A percentile compares a stretch with the other conserved stretches of the same genome.
These are phyloP conservation scores for Tardiomyces digboiensis DNA, from an alignment of 1,139 yeast genomes.

Conservation along the genomic window DNA sequence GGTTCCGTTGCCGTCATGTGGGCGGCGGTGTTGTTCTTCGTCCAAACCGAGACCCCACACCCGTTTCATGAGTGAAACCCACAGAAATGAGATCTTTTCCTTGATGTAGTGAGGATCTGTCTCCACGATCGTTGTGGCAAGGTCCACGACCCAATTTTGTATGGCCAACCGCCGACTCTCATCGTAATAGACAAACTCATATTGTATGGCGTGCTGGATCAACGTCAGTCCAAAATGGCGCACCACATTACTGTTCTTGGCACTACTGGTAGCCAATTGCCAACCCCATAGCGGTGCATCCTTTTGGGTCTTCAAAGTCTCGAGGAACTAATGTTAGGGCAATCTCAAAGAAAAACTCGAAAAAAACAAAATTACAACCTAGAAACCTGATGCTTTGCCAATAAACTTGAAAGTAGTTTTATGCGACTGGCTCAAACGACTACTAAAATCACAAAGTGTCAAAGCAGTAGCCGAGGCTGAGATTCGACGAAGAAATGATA, in stretches of 20 bases:
- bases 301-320: slow-evolving; percentile 61
- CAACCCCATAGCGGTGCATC: slow-evolving; percentile 94
- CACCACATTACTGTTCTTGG: slow-evolving; percentile 57
- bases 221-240: slow-evolving; percentile 87
- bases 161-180: slow-evolving; percentile 59
- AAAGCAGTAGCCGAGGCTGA: no score
- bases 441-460: no score
- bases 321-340: slow-evolving; percentile 47
- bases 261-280: slow-evolving; percentile 52
- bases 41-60: slow-evolving; percentile 56
- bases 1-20: slow-evolving; percentile 8
- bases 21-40: slow-evolving; percentile 1
- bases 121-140: slow-evolving; percentile 49
- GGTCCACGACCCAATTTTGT: slow-evolving; percentile 76
- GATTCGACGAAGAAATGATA: slow-evolving; percentile 49
- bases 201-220: slow-evolving; percentile 60
- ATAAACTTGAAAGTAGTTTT: no score
- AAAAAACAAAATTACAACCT: no score
- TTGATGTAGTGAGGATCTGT: slow-evolving; percentile 82
- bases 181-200: slow-evolving; percentile 47
- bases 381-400: no score
- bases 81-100: slow-evolving; percentile 80
- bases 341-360: no score
- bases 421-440: no score
- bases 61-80: slow-evolving; percentile 92